Evolutionary conservation across 176 grass and related monocot genomes (phyloP).

Genomic region (Puccinellia tenuiflora): DNA sequence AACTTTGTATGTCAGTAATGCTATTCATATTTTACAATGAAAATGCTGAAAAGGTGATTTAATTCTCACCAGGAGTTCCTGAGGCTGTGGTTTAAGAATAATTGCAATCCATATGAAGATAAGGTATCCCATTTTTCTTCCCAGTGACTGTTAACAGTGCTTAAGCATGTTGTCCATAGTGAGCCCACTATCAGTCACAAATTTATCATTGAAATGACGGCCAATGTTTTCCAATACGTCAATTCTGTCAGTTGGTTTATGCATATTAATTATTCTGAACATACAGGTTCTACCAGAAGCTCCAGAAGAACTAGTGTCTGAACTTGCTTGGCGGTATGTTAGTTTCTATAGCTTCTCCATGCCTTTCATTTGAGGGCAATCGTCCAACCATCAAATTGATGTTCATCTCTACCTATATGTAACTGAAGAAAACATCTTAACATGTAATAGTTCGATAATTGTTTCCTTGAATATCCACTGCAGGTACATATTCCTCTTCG

Average conservation of each 20-base stretch:
- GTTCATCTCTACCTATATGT: background rate
- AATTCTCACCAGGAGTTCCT: constrained; percentile 71
- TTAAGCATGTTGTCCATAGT: background rate
- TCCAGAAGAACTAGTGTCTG: constrained; percentile 81
- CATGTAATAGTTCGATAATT: background rate
- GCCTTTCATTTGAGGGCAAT: background rate
- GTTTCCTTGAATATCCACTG: background rate
- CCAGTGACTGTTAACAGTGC: background rate
- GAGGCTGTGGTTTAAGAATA: constrained; percentile 92
- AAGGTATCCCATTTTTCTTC: constrained; percentile 33
- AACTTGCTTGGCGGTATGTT: constrained; percentile 83
- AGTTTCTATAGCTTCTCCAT: background rate
- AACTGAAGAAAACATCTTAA: background rate
- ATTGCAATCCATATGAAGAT: constrained; percentile 97
- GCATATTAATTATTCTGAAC: constrained; percentile 18
- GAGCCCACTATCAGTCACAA: background rate
- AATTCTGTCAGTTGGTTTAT: background rate
- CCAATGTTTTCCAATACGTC: background rate
- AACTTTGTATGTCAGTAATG: background rate
- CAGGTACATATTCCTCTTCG: constrained; percentile 93
- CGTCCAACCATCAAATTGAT: background rate
- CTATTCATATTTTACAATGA: constrained; percentile 11
- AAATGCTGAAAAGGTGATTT: constrained; percentile 13
- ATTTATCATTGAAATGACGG: background rate
- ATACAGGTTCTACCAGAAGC: constrained; percentile 85